These are phyloP conservation scores for Mucor irregularis DNA, from an alignment of 371 early-diverging fungal species.

Conservation along the genomic window DNA sequence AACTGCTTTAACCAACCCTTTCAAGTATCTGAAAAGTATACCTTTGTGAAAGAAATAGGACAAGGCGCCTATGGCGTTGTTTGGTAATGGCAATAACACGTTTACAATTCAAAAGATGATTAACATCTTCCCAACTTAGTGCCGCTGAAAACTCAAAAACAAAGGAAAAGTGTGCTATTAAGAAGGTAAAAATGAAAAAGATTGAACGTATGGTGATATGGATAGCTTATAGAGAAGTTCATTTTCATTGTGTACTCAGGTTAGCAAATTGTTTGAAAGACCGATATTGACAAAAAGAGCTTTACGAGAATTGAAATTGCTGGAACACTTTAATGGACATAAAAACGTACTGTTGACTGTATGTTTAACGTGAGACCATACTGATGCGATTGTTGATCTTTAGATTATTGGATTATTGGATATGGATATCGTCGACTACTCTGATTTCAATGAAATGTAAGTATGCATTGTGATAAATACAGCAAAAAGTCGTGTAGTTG, in stretches of 20 bases:
- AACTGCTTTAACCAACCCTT: conserved; percentile 68
- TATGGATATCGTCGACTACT: conserved; percentile 53
- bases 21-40: conserved; percentile 74
- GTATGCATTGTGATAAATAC: no score
- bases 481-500: not conserved
- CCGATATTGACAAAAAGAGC: conserved; percentile 85
- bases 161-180: conserved; percentile 18
- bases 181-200: conserved; percentile 6
- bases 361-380: conserved; percentile 47
- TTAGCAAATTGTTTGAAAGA: conserved; percentile 70
- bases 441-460: conserved; percentile 87
- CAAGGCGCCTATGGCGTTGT: conserved; percentile 94
- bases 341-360: conserved; percentile 82
- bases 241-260: conserved; percentile 55
- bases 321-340: conserved; percentile 89
- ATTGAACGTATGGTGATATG: no score
- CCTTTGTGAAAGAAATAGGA: conserved; percentile 84
- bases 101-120: no score
- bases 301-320: conserved; percentile 85
- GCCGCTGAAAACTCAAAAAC: conserved; percentile 10
- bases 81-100: conserved; percentile 53
- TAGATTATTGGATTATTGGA: conserved; percentile 81
- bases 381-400: not conserved
- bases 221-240: no score
- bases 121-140: not conserved